These are phyloP conservation scores for Warburgia ugandensis DNA, from an alignment of 164 flowering plant species.

Conservation along the genomic window DNA sequence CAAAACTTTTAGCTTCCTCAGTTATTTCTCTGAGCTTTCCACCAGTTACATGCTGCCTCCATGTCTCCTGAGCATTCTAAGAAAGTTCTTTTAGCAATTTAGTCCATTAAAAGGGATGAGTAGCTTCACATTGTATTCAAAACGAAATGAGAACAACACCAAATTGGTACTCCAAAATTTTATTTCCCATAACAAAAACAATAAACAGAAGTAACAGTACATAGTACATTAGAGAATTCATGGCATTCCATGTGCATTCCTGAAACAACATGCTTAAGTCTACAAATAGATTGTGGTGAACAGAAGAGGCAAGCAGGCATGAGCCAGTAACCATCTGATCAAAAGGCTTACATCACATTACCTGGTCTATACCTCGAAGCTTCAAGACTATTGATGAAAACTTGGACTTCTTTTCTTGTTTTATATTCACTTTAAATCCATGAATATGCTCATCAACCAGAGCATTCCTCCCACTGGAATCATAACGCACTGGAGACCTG, in stretches of 20 bases:
- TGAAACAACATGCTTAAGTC: background rate
- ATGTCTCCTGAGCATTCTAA: constrained; percentile 62
- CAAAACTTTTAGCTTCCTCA: constrained; percentile 92
- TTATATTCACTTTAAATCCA: constrained; percentile 84
- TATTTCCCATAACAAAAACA: too few relatives aligned
- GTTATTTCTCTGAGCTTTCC: constrained; percentile 95
- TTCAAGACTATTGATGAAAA: constrained; percentile 89
- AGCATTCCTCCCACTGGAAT: constrained; percentile 35
- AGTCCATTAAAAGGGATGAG: too few relatives aligned
- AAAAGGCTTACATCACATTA: constrained; percentile 8
- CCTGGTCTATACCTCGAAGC: constrained; percentile 95
- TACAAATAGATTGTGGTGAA: background rate
- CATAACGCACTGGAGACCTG: constrained; percentile 70
- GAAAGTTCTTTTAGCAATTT: too few relatives aligned
- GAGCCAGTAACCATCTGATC: background rate
- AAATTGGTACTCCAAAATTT: too few relatives aligned
- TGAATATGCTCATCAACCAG: constrained; percentile 60
- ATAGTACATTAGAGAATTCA: too few relatives aligned
- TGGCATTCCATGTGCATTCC: too few relatives aligned
- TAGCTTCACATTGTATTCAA: too few relatives aligned
- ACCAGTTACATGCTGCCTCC: constrained; percentile 94
- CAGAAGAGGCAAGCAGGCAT: background rate
- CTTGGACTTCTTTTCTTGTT: constrained; percentile 88
- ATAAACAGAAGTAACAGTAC: too few relatives aligned
- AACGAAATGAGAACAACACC: too few relatives aligned